Percentiles rank a stretch among this genome's conserved stretches.
Conservation (phyloP, 495 filamentous ascomycete genomes). For the Darksidea phi region DNA sequence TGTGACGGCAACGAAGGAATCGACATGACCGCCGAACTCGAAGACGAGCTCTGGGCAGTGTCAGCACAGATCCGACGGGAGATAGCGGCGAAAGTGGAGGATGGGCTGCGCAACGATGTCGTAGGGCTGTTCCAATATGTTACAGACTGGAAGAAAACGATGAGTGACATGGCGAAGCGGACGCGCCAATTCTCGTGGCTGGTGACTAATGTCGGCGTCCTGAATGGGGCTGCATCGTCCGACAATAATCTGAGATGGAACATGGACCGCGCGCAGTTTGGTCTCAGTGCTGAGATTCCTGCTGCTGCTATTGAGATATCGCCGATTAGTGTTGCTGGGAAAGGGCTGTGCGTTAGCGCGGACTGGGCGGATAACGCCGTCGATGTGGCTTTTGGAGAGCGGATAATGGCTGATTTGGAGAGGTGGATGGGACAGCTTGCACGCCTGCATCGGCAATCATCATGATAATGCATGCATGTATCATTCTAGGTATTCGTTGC, state of each 20-base stretch:
- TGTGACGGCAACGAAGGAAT: slow-evolving; percentile 9
- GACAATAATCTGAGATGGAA: slow-evolving; percentile 15
- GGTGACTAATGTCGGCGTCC: slow-evolving; percentile 16
- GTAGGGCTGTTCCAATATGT: slow-evolving; percentile 19
- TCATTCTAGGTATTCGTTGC: no score
- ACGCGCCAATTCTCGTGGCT: slow-evolving; percentile 23
- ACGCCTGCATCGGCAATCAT: neutral
- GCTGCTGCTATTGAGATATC: slow-evolving; percentile 20
- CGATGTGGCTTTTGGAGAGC: slow-evolving; percentile 16
- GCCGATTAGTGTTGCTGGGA: slow-evolving; percentile 18
- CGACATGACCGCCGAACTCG: slow-evolving; percentile 18
- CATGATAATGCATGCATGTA: slow-evolving; percentile 1
- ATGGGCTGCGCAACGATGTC: slow-evolving; percentile 14
- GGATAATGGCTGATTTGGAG: slow-evolving; percentile 20
- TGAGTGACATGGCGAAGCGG: slow-evolving; percentile 17
- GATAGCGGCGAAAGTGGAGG: slow-evolving; percentile 18
- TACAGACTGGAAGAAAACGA: slow-evolving; percentile 23
- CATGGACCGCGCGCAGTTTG: slow-evolving; percentile 17
- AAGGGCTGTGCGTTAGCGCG: slow-evolving; percentile 18
- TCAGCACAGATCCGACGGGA: slow-evolving; percentile 21
- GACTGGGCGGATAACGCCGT: slow-evolving; percentile 18
- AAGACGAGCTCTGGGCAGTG: slow-evolving; percentile 20
- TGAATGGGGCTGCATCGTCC: slow-evolving; percentile 11
- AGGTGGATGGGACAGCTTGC: slow-evolving; percentile 19
- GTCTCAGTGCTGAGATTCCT: slow-evolving; percentile 19